Evolutionary conservation across 441 rosid genomes (phyloP).

Genomic region (Arabidopsis hybrid): DNA sequence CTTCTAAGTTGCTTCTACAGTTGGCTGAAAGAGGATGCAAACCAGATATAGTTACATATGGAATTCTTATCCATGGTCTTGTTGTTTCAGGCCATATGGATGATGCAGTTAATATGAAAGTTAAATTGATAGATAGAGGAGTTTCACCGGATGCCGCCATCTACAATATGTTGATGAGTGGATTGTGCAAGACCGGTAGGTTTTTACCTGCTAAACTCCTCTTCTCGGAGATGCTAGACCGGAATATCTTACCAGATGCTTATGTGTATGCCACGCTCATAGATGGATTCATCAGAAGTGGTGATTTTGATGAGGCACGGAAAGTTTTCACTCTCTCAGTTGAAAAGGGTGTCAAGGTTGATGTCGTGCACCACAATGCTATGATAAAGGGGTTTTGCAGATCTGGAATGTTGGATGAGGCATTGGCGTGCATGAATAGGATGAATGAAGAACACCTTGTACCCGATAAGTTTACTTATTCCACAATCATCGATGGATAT

Average conservation of each 20-base stretch:
- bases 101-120: conserved; percentile 60
- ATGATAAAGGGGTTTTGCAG: conserved; percentile 93
- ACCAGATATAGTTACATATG: conserved; percentile 78
- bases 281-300: conserved; percentile 75
- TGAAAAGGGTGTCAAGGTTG: conserved; percentile 63
- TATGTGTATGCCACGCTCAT: conserved; percentile 74
- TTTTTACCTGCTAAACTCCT: conserved; percentile 68
- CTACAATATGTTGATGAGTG: conserved; percentile 85
- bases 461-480: conserved; percentile 86
- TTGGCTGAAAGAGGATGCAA: conserved; percentile 74
- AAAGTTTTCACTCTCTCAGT: conserved; percentile 58
- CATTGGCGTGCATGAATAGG: conserved; percentile 56
- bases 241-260: conserved; percentile 66
- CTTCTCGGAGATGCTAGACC: conserved; percentile 77
- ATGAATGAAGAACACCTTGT: conserved; percentile 54
- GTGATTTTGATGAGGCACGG: conserved; percentile 66
- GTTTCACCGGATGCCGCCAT: conserved; percentile 76
- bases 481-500: conserved; percentile 81
- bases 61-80: conserved; percentile 79
- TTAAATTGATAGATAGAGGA: conserved; percentile 68
- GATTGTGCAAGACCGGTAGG: conserved; percentile 78
- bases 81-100: conserved; percentile 70
- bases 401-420: conserved; percentile 73
- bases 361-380: conserved; percentile 71
- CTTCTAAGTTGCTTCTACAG: conserved; percentile 63